Conservation (phyloP, 345 rosid species). For the Arabis hirsuta region DNA sequence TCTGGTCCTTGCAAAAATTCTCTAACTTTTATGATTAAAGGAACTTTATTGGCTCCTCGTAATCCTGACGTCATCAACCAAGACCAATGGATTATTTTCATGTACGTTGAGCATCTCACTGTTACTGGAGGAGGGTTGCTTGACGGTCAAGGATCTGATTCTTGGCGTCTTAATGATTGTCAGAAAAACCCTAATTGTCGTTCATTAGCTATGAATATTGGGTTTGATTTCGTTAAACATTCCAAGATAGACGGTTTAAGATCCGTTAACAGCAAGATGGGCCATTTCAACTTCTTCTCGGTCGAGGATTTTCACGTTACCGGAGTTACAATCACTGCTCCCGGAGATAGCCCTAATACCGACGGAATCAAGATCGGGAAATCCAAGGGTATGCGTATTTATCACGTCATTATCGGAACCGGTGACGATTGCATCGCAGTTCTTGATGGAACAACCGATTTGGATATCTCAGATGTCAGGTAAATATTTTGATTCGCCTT, state of each 20-base stretch:
- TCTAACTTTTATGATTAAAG: conserved; percentile 24
- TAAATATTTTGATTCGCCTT: neutral
- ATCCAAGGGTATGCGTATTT: conserved; percentile 29
- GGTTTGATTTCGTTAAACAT: conserved; percentile 33
- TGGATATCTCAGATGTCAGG: conserved; percentile 37
- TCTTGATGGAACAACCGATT: conserved; percentile 40
- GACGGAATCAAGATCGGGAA: conserved; percentile 48
- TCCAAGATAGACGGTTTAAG: conserved; percentile 30
- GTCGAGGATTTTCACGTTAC: conserved; percentile 36
- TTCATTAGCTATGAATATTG: conserved; percentile 28
- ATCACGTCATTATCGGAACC: conserved; percentile 28
- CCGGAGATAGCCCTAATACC: conserved; percentile 45
- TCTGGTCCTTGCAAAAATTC: conserved; percentile 32
- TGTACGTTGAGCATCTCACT: conserved; percentile 31
- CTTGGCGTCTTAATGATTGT: conserved; percentile 44
- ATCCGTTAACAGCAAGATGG: conserved; percentile 46
- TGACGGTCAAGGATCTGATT: conserved; percentile 44
- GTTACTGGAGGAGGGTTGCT: conserved; percentile 39
- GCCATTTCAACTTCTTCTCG: conserved; percentile 37
- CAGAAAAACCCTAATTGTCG: conserved; percentile 27
- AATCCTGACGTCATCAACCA: neutral
- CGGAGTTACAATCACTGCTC: conserved; percentile 37
- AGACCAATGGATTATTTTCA: conserved; percentile 28
- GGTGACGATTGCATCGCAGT: conserved; percentile 48
- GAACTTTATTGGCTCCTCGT: conserved; percentile 35